Conservation (phyloP, 2,329 filamentous ascomycete species). For the Fusarium euwallaceae region DNA sequence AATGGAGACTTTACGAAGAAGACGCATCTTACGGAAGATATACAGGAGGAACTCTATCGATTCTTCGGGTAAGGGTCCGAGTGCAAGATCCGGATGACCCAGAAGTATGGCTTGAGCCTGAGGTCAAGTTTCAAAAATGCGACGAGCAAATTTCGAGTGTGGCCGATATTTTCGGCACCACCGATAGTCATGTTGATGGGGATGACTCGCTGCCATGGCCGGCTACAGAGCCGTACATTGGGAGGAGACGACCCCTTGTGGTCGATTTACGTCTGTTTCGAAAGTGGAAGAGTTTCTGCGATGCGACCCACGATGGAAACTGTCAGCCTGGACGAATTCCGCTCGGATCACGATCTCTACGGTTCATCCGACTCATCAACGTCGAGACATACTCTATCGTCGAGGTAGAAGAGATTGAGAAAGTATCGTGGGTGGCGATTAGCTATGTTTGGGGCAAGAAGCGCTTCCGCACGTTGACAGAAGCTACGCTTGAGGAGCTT, state of each 20-base stretch:
- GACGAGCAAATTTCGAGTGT: neutral
- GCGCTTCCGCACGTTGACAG: neutral
- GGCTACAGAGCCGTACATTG: neutral
- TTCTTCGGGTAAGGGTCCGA: neutral
- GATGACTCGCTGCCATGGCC: neutral
- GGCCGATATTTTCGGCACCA: neutral
- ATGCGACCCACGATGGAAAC: neutral
- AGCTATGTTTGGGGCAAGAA: neutral
- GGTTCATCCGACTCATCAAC: neutral
- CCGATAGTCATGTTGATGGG: accelerated
- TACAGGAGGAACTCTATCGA: neutral
- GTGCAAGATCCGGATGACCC: neutral
- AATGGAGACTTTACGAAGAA: neutral
- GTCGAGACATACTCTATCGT: neutral
- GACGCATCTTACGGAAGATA: neutral
- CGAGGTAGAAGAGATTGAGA: neutral
- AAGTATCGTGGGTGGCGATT: neutral
- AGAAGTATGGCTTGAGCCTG: neutral
- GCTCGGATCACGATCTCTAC: neutral
- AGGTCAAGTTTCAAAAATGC: neutral
- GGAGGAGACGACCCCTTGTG: neutral
- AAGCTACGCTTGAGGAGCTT: neutral
- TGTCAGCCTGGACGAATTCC: neutral
- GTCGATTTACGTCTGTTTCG: neutral
- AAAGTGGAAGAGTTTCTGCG: neutral